Percentiles rank a stretch among this genome's conserved stretches.
Evolutionary conservation across 2,329 filamentous ascomycete species (phyloP).

Genomic region (Fusarium musae): DNA sequence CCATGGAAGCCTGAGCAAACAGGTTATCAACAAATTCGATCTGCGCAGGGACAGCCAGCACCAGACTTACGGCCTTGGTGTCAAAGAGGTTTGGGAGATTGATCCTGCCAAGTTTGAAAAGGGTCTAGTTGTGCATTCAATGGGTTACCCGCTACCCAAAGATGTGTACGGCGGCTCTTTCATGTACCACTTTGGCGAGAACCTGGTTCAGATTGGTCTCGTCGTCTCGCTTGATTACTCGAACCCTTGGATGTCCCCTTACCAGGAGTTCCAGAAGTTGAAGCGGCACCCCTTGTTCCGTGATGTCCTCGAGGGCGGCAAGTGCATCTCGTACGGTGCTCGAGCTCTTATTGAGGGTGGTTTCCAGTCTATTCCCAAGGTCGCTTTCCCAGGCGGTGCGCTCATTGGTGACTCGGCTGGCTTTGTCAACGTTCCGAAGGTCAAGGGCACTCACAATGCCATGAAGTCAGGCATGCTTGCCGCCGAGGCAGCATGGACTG

Average conservation of each 20-base stretch:
- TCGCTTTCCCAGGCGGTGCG: slow-evolving; percentile 94
- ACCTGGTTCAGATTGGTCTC: slow-evolving; percentile 90
- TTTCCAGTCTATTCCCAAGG: slow-evolving; percentile 97
- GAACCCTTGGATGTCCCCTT: slow-evolving; percentile 96
- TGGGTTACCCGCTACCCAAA: slow-evolving; percentile 89
- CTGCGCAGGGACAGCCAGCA: slow-evolving; percentile 88
- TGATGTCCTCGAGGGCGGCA: slow-evolving; percentile 89
- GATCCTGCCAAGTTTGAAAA: slow-evolving; percentile 91
- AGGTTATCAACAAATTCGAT: slow-evolving; percentile 94
- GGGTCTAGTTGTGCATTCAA: slow-evolving; percentile 85
- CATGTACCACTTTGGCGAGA: slow-evolving; percentile 99
- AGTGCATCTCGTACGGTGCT: slow-evolving; percentile 96
- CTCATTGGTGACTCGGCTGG: slow-evolving; percentile 96
- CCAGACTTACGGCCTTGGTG: slow-evolving; percentile 92
- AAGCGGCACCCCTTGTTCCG: slow-evolving; percentile 96
- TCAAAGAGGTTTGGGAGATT: slow-evolving; percentile 99
- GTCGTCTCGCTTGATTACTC: slow-evolving; percentile 95
- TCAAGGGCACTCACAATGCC: slow-evolving; percentile 97
- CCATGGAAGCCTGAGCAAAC: slow-evolving; percentile 94
- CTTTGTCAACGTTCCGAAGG: slow-evolving; percentile 97
- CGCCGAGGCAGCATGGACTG: slow-evolving; percentile 87
- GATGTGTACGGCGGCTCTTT: slow-evolving; percentile 98
- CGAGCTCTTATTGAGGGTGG: slow-evolving; percentile 93
- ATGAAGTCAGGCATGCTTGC: slow-evolving; percentile 98
- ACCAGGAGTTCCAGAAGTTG: slow-evolving; percentile 97